These are phyloP conservation scores for Davidsoniella eucalypti DNA, from an alignment of 2,329 filamentous ascomycete genomes.

Conservation along the genomic window DNA sequence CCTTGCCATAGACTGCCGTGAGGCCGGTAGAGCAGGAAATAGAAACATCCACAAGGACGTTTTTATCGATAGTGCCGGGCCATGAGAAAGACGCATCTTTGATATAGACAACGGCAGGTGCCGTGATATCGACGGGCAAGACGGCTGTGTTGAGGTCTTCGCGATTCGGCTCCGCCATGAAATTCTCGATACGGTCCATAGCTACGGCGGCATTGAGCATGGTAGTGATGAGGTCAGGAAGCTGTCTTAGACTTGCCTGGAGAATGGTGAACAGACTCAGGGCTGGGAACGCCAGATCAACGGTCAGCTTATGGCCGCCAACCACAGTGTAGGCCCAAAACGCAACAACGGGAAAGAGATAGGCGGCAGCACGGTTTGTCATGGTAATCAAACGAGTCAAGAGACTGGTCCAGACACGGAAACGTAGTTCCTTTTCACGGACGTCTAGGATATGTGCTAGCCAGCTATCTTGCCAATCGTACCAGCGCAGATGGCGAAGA, in stretches of 20 bases:
- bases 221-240: conserved; percentile 60
- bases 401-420: conserved; percentile 46
- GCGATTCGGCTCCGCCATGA: conserved; percentile 76
- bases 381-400: conserved; percentile 48
- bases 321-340: conserved; percentile 69
- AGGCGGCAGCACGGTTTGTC: conserved; percentile 54
- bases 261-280: conserved; percentile 66
- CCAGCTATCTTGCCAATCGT: conserved; percentile 69
- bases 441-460: conserved; percentile 50
- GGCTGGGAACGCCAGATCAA: conserved; percentile 77
- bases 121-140: conserved; percentile 14
- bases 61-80: conserved; percentile 44
- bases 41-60: conserved; percentile 31
- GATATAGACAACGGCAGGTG: conserved; percentile 31
- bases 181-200: conserved; percentile 64
- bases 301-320: conserved; percentile 48
- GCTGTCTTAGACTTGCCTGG: conserved; percentile 53
- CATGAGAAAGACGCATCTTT: conserved; percentile 58
- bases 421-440: conserved; percentile 48
- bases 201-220: conserved; percentile 72
- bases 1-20: conserved; percentile 40
- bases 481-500: conserved; percentile 65
- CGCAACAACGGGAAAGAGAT: conserved; percentile 62
- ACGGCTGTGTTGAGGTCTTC: conserved; percentile 29
- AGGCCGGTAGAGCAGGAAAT: conserved; percentile 33